phyloP scores from a whole-genome alignment of 768 basidiomycete genomes.

The Xerocomellus intermedius region DNA sequence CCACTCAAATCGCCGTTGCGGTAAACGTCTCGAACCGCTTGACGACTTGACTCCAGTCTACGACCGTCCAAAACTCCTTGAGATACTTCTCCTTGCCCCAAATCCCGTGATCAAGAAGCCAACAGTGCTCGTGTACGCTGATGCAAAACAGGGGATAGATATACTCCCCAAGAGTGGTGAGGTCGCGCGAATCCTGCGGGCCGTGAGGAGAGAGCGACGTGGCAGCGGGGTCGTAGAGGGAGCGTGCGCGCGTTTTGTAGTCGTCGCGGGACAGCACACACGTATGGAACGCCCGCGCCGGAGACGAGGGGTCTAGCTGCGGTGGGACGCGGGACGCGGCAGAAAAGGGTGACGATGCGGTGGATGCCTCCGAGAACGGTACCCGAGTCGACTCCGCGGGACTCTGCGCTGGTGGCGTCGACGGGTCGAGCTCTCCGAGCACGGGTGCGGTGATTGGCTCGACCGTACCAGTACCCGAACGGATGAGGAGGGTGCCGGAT shows the following conservation, averaged over 20 bases:
- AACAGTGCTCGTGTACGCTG: conserved; percentile 81
- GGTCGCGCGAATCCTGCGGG: conserved; percentile 23
- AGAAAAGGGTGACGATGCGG: conserved; percentile 42
- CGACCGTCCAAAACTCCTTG: conserved; percentile 76
- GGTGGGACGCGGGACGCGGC: conserved; percentile 35
- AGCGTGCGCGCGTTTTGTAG: conserved; percentile 21
- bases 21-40: conserved; percentile 29
- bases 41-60: conserved; percentile 71
- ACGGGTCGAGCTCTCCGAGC: conserved; percentile 26
- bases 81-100: conserved; percentile 91
- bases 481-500: conserved; percentile 81
- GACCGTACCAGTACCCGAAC: conserved; percentile 46
- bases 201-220: not conserved
- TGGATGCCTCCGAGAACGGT: conserved; percentile 26
- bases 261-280: conserved; percentile 3
- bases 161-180: conserved; percentile 44
- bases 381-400: conserved; percentile 14
- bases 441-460: conserved; percentile 26
- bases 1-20: conserved; percentile 8
- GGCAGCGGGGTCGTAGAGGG: conserved; percentile 25
- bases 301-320: conserved; percentile 31
- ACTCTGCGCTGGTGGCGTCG: not conserved
- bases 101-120: conserved; percentile 85
- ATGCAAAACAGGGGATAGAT: conserved; percentile 78
- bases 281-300: conserved; percentile 31